Conservation (phyloP, 768 basidiomycete genomes). For the Tephrocybe sp. region DNA sequence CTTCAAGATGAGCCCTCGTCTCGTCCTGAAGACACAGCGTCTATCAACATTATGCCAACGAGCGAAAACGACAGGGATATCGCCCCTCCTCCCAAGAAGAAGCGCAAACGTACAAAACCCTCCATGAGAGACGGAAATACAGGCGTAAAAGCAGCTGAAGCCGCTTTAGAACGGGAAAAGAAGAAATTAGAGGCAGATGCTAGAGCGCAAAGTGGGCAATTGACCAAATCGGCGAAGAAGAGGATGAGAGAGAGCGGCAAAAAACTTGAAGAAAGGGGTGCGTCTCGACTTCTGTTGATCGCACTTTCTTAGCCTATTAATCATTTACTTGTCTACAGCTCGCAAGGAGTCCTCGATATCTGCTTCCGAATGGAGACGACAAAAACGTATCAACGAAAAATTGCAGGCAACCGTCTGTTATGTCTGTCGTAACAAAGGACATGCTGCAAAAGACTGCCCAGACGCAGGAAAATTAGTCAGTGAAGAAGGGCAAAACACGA, state of each 20-base stretch:
- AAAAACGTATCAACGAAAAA: constrained; percentile 60
- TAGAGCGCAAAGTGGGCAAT: constrained; percentile 17
- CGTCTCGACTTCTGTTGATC: constrained; percentile 18
- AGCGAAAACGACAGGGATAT: constrained; percentile 10
- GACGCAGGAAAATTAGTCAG: constrained; percentile 27
- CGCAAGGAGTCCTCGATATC: constrained; percentile 3
- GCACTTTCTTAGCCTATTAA: no score
- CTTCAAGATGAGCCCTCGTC: constrained; percentile 17
- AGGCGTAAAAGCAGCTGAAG: constrained; percentile 24
- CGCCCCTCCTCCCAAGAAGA: constrained; percentile 46
- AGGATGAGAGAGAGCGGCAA: constrained; percentile 26
- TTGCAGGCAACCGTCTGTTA: constrained; percentile 70
- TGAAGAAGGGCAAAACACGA: constrained; percentile 15
- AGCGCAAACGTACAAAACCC: constrained; percentile 54
- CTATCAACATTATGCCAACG: constrained; percentile 1
- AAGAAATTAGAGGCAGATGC: constrained; percentile 9
- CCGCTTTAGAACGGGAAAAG: constrained; percentile 14
- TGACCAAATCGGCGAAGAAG: constrained; percentile 30
- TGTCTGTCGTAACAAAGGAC: constrained; percentile 81
- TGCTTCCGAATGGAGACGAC: constrained; percentile 57
- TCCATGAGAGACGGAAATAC: constrained; percentile 39
- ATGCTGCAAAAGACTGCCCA: constrained; percentile 81
- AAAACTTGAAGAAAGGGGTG: constrained; percentile 27
- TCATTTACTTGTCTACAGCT: not conserved
- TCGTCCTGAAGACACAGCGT: constrained; percentile 1